Base-by-base conservation (phyloP, 768 basidiomycete species). In the Phlebiopsis gigantea region DNA sequence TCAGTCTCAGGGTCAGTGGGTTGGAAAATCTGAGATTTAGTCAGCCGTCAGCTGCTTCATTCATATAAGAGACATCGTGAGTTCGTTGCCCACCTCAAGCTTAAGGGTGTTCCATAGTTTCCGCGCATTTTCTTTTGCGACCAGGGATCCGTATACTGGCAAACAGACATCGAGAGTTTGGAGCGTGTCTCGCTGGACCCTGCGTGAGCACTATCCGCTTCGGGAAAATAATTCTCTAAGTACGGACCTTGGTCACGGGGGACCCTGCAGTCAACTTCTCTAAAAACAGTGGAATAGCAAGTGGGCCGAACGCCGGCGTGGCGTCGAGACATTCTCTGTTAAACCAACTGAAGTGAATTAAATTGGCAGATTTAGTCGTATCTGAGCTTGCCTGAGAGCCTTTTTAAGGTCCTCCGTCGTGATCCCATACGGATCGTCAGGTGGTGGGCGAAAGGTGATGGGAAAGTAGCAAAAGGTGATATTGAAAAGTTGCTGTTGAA, bases 391-490 rank as follows among this genome's bases (percentile, higher is more conserved):
- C 90, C 85, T 77, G 15, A 98, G 78, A 1, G 86, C 76, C 51
- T 68, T 61, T 64, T 88, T 88, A 21, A 99, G 79, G 66, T 98
- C 90, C 29, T 95, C 91, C 0, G 90, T 77, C 2, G 87, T 89
- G 57, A 99, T 95, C 3, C 89, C 88, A 68, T 96, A 94, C 17
- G 93, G 93, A 66, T 98, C 94, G 62, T 93, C 87, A 0, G 93
- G 88, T 17, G 95, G 93, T 8, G 96, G 93, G 57, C 89, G 81
- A 74, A 97, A 99, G 0, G 93, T 92, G 55, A 99, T 98, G 0
- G 97, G 97, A 73, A 98, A 99, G 70, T 99, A 99, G 69, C 97
- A 98, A 70, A 95, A 98, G 0, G 87, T 90, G 67, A 98, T 86
- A 65, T 98, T 92, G 73, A 96, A 98, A 47, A 98, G 75, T 51